phyloP scores from a whole-genome alignment of 192 early-diverging fungal species.

The Cetraspora pellucida region DNA sequence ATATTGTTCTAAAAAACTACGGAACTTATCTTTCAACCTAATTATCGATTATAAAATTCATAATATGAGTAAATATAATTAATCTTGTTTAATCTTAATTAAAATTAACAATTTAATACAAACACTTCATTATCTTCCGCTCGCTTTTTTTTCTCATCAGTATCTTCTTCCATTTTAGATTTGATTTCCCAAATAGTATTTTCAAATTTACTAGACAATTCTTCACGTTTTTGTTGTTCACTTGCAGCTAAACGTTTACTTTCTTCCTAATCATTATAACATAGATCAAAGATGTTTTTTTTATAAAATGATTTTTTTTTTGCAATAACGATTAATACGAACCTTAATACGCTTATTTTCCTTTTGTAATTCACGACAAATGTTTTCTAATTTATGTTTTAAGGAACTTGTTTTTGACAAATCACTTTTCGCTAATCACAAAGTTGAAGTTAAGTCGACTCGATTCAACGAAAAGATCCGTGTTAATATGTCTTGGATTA shows the following conservation, averaged over 20 bases:
- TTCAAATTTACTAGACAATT: slow-evolving; percentile 62
- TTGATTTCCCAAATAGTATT: slow-evolving; percentile 63
- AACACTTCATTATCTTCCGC: slow-evolving; percentile 55
- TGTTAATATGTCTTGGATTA: background rate
- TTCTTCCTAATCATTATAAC: slow-evolving; percentile 45
- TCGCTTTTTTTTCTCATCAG: slow-evolving; percentile 45
- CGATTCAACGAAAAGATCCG: background rate
- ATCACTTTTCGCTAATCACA: slow-evolving; percentile 36
- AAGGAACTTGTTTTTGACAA: slow-evolving; percentile 38
- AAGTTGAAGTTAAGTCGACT: background rate
- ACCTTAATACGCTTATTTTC: slow-evolving; percentile 63
- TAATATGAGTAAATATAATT: background rate
- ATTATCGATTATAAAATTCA: background rate
- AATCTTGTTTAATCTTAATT: background rate
- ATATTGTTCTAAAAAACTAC: slow-evolving; percentile 63
- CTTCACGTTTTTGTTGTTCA: slow-evolving; percentile 60
- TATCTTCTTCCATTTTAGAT: slow-evolving; percentile 53
- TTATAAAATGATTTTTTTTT: background rate
- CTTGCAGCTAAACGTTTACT: slow-evolving; percentile 46
- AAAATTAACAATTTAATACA: background rate
- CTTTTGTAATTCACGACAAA: slow-evolving; percentile 63
- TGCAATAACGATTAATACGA: background rate
- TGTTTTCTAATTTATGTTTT: slow-evolving; percentile 58
- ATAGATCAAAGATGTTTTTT: background rate
- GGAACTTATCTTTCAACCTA: slow-evolving; percentile 62